Base-by-base conservation (phyloP, 345 rosid species). In the Brassica juncea region DNA sequence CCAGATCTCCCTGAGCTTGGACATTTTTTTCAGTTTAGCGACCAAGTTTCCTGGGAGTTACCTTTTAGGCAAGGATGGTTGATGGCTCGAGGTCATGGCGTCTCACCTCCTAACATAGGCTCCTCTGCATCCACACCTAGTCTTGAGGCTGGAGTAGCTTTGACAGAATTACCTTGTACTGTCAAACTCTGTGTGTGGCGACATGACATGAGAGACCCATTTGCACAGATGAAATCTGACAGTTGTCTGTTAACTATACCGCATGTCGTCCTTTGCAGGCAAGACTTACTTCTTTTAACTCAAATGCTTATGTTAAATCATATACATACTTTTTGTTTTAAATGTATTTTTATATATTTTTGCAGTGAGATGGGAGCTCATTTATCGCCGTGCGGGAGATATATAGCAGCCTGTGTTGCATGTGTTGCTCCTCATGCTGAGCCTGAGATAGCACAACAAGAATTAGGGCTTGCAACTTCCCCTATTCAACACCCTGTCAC, bases 301-400 rank as follows among this genome's bases (percentile, higher is more conserved):
- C 4, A 1, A 34, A 39, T 39, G 19, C 2, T n/a, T 12, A 49
- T 49, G 55, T n/a, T 49, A 4, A 3, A 3, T 47, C 2, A 44
- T 44, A 44, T 12, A 44, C 15, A 39, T 39, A 39, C n/a, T 11
- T 49, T 4, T 47, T 4, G 4, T 12, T 37, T 12, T 47, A 4
- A n/a, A 14, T 12, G 19, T 49, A 14, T 49, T 16, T 49, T 39
- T 52, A 73, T 82, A 8, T 23, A 61, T 76, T 28, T 74, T 77
- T 81, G 84, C 91, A 92, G 99, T 89, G 99, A 94, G 84, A 94
- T 94, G 99, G 99, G 99, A 58, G 95, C 97, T n/a, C 99, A 94
- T 84, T 92, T 94, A 82, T 94, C 99, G 9, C 99, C 99, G 7
- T 94, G 99, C 44, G 97, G 97, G 86, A 91, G 91, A 87, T 94